Conservation (phyloP, 2,329 filamentous ascomycete species). For the Penicillium corylophilum region DNA sequence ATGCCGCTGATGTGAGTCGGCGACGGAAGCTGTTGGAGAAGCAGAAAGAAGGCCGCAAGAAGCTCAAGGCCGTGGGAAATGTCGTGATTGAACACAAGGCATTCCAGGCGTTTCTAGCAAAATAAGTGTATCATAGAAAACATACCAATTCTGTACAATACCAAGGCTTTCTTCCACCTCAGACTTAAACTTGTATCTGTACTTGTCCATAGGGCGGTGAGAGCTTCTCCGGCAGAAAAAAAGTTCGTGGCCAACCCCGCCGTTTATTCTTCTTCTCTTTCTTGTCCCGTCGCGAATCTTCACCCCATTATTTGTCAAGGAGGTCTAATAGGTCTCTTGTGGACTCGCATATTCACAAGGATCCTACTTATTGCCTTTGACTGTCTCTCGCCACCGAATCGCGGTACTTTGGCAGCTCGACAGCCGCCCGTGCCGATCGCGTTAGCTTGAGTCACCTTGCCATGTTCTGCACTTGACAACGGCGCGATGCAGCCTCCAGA, state of each 20-base stretch:
- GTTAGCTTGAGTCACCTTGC: conserved; percentile 30
- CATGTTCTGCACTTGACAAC: conserved; percentile 40
- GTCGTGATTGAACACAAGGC: conserved; percentile 95
- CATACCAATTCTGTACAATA: conserved; percentile 7
- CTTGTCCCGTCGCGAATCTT: conserved; percentile 8
- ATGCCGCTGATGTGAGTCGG: conserved; percentile 82
- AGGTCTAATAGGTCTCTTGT: background rate
- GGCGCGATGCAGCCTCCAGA: conserved; percentile 43
- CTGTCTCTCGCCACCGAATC: background rate
- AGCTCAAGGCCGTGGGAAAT: conserved; percentile 72
- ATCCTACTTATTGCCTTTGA: background rate
- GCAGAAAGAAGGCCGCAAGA: conserved; percentile 94
- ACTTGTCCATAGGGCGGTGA: conserved; percentile 9
- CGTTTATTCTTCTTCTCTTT: conserved; percentile 15
- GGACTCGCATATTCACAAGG: background rate
- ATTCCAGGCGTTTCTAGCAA: conserved; percentile 90
- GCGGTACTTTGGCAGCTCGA: conserved; percentile 15
- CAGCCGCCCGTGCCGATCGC: conserved; percentile 21
- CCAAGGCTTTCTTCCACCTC: background rate
- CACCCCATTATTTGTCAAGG: background rate
- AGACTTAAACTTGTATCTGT: background rate
- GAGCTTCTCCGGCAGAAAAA: conserved; percentile 28
- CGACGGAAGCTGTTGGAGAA: conserved; percentile 88
- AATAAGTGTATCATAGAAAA: conserved; percentile 48
- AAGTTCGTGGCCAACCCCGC: conserved; percentile 30